A percentile compares a stretch with the other conserved stretches of the same genome.
These are phyloP conservation scores for Marasmius tenuissimus DNA, from an alignment of 1,284 basidiomycete genomes.

Conservation along the genomic window DNA sequence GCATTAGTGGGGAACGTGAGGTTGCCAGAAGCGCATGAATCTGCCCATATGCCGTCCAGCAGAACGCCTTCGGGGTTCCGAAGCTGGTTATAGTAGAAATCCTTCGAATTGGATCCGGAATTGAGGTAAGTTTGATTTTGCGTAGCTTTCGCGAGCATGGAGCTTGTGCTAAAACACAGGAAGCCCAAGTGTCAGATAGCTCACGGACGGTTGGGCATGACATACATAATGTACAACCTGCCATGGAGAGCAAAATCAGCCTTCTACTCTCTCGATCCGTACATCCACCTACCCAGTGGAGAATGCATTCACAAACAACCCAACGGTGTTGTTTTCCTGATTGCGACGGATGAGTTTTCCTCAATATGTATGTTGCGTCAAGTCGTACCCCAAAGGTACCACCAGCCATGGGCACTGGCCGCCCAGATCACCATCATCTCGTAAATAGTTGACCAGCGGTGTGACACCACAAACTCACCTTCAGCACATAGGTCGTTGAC, in stretches of 20 bases:
- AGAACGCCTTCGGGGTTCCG: conserved; percentile 3
- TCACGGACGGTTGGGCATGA: not conserved
- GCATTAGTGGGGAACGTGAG: not conserved
- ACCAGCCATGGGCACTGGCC: conserved; percentile 3
- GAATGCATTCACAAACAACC: not conserved
- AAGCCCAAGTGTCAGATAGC: not conserved
- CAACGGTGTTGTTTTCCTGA: not conserved
- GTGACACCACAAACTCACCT: not conserved
- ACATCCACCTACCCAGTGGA: no score
- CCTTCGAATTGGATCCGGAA: not conserved
- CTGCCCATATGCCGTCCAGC: conserved; percentile 5
- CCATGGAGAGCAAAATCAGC: no score
- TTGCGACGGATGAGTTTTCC: not conserved
- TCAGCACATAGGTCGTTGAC: not conserved
- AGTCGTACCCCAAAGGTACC: conserved; percentile 3
- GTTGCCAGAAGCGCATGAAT: not conserved
- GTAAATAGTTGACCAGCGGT: not conserved
- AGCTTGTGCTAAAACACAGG: not conserved
- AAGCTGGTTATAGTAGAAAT: not conserved
- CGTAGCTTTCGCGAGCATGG: not conserved
- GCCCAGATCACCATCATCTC: not conserved
- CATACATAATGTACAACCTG: not conserved
- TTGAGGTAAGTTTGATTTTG: not conserved
- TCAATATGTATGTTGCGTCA: not conserved
- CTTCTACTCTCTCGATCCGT: no score